Conservation (phyloP, 768 basidiomycete species). For the Hemileccinum rubropunctum region DNA sequence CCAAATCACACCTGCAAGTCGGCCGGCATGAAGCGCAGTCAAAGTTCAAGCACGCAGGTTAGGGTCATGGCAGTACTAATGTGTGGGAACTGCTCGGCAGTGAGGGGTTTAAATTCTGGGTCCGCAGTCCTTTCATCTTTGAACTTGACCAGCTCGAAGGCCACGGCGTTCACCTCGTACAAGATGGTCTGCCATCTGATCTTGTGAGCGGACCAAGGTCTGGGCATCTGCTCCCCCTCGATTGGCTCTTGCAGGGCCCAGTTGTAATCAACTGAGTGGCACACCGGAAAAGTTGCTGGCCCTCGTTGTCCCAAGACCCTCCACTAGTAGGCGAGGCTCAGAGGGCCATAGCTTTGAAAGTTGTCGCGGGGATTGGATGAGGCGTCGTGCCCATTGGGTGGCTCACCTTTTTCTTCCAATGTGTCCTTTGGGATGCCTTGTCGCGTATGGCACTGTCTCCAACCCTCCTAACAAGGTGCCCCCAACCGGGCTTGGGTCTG, state of each 20-base stretch:
- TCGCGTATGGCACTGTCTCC: neutral
- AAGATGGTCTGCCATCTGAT: slow-evolving; percentile 31
- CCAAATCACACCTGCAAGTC: too few relatives aligned
- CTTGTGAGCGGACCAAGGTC: slow-evolving; percentile 80
- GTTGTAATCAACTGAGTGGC: slow-evolving; percentile 55
- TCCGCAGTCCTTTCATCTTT: too few relatives aligned
- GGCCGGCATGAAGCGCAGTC: too few relatives aligned
- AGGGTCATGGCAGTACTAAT: too few relatives aligned
- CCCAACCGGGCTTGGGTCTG: neutral
- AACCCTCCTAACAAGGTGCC: too few relatives aligned
- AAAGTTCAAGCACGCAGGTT: too few relatives aligned
- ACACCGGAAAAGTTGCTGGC: slow-evolving; percentile 61
- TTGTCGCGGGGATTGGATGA: slow-evolving; percentile 52
- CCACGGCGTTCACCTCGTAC: slow-evolving; percentile 64
- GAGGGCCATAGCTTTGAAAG: slow-evolving; percentile 39
- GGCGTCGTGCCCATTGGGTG: neutral
- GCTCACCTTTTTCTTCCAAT: slow-evolving; percentile 10
- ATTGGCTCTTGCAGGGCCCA: slow-evolving; percentile 61
- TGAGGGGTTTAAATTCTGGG: too few relatives aligned
- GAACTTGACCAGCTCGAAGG: slow-evolving; percentile 43
- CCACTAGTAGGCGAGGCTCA: slow-evolving; percentile 16
- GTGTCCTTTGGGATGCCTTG: slow-evolving; percentile 9
- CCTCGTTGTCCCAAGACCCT: slow-evolving; percentile 43
- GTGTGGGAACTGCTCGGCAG: too few relatives aligned
- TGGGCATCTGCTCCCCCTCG: too few relatives aligned